These are phyloP conservation scores for Vitis cinerea DNA, from an alignment of 164 flowering plant genomes.

Conservation along the genomic window DNA sequence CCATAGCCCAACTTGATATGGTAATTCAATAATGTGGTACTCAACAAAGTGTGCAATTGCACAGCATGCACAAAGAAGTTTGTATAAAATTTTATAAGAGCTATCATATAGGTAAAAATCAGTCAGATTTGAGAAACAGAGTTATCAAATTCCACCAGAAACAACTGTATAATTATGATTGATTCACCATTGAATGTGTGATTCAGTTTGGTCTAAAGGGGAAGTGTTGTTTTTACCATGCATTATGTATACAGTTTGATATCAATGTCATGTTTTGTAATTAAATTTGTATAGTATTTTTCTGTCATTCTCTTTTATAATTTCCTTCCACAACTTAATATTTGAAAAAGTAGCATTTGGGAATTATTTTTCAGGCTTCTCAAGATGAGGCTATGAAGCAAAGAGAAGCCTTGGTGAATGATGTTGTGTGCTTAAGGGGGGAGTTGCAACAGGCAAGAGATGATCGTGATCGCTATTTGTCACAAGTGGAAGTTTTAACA, in stretches of 20 bases:
- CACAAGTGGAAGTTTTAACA: constrained; percentile 39
- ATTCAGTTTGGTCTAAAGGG: too few relatives aligned
- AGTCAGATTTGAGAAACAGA: too few relatives aligned
- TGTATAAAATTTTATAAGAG: too few relatives aligned
- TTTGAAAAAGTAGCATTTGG: not conserved
- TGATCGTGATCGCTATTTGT: constrained; percentile 45
- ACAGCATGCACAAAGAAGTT: too few relatives aligned
- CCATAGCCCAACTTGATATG: too few relatives aligned
- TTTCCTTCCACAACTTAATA: not conserved
- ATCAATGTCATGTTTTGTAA: not conserved
- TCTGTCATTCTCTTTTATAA: not conserved
- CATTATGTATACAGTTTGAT: not conserved
- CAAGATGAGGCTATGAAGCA: constrained; percentile 53
- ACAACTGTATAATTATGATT: too few relatives aligned
- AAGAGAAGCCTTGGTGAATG: constrained; percentile 45
- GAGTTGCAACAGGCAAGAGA: constrained; percentile 58
- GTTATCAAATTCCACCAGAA: too few relatives aligned
- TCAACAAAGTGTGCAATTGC: too few relatives aligned
- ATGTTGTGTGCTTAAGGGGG: constrained; percentile 41
- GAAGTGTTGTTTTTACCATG: not conserved
- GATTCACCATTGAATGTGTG: too few relatives aligned
- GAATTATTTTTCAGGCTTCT: constrained; percentile 31
- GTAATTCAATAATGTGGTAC: too few relatives aligned
- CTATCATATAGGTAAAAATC: too few relatives aligned
- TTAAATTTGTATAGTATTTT: not conserved